Conservation (phyloP, 352 stramenopile species). For the Phytophthora vignae region DNA sequence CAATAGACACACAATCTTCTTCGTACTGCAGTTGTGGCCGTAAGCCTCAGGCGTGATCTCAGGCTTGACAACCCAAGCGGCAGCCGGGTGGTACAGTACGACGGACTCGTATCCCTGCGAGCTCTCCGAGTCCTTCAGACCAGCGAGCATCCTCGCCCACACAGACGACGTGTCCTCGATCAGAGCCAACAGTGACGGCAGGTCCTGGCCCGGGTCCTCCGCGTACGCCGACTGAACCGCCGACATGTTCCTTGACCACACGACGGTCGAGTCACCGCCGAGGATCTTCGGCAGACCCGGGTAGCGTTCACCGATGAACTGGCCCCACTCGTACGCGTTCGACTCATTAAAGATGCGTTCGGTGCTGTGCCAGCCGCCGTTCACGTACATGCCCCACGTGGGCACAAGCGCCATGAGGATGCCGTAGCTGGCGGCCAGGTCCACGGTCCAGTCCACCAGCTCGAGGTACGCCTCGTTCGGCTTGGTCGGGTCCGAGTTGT, state of each 20-base stretch:
- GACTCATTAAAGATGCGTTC: conserved; percentile 25
- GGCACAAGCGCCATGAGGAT: conserved; percentile 26
- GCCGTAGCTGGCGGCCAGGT: conserved; percentile 31
- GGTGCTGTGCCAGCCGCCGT: conserved; percentile 16
- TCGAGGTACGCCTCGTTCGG: conserved; percentile 34
- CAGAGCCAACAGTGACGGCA: conserved; percentile 11
- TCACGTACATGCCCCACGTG: conserved; percentile 22
- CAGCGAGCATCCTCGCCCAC: conserved; percentile 24
- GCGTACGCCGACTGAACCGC: conserved; percentile 15
- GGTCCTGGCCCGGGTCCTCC: conserved; percentile 15
- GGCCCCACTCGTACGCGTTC: conserved; percentile 20
- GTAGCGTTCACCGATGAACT: conserved; percentile 23
- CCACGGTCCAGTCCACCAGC: conserved; percentile 28
- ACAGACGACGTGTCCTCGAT: conserved; percentile 32
- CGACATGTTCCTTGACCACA: conserved; percentile 22
- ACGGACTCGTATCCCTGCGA: conserved; percentile 22
- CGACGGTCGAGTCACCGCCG: conserved; percentile 21
- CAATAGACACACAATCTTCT: conserved; percentile 28
- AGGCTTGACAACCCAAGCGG: conserved; percentile 14
- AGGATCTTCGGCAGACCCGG: conserved; percentile 35
- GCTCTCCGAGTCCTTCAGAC: conserved; percentile 18
- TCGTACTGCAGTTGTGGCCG: conserved; percentile 26
- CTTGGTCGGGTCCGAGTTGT: conserved; percentile 29
- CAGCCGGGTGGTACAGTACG: conserved; percentile 26
- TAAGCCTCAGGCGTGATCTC: conserved; percentile 21